Evolutionary conservation across 139 green algal species (phyloP).

Genomic region (Chara braunii): DNA sequence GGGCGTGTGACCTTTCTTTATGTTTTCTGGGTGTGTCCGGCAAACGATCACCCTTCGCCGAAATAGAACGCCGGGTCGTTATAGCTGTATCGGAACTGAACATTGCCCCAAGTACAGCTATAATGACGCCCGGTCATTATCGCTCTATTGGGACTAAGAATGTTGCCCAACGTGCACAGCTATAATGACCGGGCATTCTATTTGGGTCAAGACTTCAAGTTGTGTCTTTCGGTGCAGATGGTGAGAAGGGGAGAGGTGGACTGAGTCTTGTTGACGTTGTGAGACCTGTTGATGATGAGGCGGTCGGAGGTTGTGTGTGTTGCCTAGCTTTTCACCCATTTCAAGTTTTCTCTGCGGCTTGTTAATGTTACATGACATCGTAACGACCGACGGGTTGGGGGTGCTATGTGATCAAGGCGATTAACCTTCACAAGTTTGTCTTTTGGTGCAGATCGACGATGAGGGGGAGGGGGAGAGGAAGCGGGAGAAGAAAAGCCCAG

Average conservation of each 20-base stretch:
- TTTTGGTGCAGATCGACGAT: conserved; percentile 22
- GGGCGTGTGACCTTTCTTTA: no score
- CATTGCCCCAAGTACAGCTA: no score
- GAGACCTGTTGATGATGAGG: conserved; percentile 1
- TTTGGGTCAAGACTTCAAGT: no score
- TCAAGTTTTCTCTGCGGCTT: not conserved
- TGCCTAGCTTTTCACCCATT: not conserved
- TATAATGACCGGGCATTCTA: no score
- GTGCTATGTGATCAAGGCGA: not conserved
- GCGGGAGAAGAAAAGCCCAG: conserved; percentile 16
- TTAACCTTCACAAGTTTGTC: not conserved
- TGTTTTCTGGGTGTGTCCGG: no score
- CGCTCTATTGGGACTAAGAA: no score
- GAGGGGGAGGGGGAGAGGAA: conserved; percentile 26
- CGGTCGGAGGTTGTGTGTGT: not conserved
- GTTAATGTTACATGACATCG: not conserved
- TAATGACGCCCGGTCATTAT: no score
- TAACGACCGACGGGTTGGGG: not conserved
- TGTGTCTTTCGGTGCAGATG: no score
- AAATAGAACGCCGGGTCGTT: no score
- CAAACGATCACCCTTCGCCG: no score
- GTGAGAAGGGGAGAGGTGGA: not conserved
- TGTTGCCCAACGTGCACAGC: no score
- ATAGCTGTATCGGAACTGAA: no score
- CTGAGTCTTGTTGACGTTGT: not conserved